Evolutionary conservation across 2,329 filamentous ascomycete species (phyloP).

Genomic region (Fusarium foetens): DNA sequence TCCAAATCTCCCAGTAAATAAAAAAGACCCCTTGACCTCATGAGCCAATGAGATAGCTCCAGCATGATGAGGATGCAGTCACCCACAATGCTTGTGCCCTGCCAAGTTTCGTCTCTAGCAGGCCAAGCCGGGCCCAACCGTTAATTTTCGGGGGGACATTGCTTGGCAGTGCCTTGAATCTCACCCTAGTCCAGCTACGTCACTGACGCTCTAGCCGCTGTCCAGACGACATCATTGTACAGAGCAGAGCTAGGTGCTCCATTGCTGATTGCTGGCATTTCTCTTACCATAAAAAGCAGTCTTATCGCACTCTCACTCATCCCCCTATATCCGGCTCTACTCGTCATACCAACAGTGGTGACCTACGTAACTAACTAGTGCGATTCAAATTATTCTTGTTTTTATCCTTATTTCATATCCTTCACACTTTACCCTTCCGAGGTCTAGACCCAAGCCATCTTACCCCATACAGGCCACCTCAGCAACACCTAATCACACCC

Average conservation of each 20-base stretch:
- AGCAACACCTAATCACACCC: conserved; percentile 9
- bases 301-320: background rate
- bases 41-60: conserved; percentile 12
- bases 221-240: conserved; percentile 18
- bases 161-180: conserved; percentile 28
- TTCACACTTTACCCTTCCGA: conserved; percentile 3
- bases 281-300: background rate
- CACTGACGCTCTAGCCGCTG: conserved; percentile 6
- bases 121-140: conserved; percentile 36
- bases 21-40: background rate
- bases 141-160: conserved; percentile 26
- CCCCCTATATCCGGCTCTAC: background rate
- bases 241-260: background rate
- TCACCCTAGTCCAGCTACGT: conserved; percentile 22
- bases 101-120: conserved; percentile 24
- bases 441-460: conserved; percentile 15
- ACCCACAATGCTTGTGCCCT: conserved; percentile 10
- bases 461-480: background rate
- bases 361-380: background rate
- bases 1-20: conserved; percentile 1
- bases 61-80: conserved; percentile 24
- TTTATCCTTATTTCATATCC: conserved; percentile 1
- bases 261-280: background rate
- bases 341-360: background rate
- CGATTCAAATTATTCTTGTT: conserved; percentile 3